These are phyloP conservation scores for Cichorium intybus DNA, from an alignment of 140 eudicot species.

Conservation along the genomic window DNA sequence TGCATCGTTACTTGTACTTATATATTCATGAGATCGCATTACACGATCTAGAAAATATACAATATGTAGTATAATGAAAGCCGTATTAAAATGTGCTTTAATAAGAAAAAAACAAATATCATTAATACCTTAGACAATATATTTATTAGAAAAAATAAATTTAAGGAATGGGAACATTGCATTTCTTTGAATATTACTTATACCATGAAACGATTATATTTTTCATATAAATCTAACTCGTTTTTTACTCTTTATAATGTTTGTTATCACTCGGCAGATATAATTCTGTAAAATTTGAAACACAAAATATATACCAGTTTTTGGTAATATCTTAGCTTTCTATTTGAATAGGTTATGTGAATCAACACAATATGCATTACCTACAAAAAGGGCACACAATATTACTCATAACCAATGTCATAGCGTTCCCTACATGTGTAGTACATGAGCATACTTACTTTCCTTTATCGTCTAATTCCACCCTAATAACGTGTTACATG, in stretches of 20 bases:
- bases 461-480: neutral
- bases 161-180: too few species aligned
- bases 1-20: slow-evolving; percentile 19
- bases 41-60: neutral
- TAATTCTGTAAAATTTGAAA: neutral
- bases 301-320: neutral
- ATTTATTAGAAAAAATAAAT: too few species aligned
- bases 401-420: neutral
- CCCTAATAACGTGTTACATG: neutral
- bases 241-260: neutral
- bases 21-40: neutral
- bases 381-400: neutral
- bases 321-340: neutral
- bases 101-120: neutral
- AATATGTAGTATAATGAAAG: neutral
- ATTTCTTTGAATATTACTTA: too few species aligned
- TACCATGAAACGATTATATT: neutral
- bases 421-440: neutral
- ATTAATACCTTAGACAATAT: too few species aligned
- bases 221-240: neutral
- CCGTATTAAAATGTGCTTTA: neutral
- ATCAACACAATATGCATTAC: neutral
- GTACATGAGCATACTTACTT: neutral
- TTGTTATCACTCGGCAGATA: neutral
- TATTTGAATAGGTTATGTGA: neutral